A percentile compares a stretch with the other conserved stretches of the same genome.
Evolutionary conservation across 139 green algal species (phyloP).

Genomic region (Pedinophyceae sp.): DNA sequence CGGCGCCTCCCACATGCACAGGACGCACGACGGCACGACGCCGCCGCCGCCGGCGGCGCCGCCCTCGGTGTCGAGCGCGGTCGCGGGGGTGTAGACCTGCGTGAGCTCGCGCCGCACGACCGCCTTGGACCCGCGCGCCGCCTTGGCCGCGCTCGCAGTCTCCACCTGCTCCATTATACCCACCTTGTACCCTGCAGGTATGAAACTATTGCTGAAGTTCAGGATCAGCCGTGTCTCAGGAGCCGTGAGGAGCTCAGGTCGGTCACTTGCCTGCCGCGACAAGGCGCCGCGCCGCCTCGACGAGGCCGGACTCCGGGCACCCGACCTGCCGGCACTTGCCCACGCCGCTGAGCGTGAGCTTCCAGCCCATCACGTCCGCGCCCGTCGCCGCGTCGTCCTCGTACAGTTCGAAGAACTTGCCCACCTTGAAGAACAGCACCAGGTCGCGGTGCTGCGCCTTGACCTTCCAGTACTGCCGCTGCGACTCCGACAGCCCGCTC

Average conservation of each 20-base stretch:
- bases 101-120: slow-evolving; percentile 19
- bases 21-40: too few species aligned
- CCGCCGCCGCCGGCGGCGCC: too few species aligned
- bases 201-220: too few species aligned
- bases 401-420: slow-evolving; percentile 29
- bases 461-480: slow-evolving; percentile 11
- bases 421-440: slow-evolving; percentile 21
- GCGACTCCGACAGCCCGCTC: neutral
- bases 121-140: slow-evolving; percentile 15
- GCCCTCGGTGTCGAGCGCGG: too few species aligned
- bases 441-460: slow-evolving; percentile 16
- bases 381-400: slow-evolving; percentile 24
- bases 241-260: too few species aligned
- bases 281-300: slow-evolving; percentile 22
- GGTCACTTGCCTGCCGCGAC: slow-evolving; percentile 13
- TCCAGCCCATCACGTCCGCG: slow-evolving; percentile 15
- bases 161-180: slow-evolving; percentile 32
- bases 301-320: slow-evolving; percentile 22
- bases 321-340: slow-evolving; percentile 30
- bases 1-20: too few species aligned
- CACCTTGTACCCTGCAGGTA: slow-evolving; percentile 30
- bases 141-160: slow-evolving; percentile 28
- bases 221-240: too few species aligned
- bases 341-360: slow-evolving; percentile 27
- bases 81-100: too few species aligned